Evolutionary conservation across 2,329 filamentous ascomycete genomes (phyloP), one percentile per base, ranked within the genome.

Genomic region (Xylaria sp.): DNA sequence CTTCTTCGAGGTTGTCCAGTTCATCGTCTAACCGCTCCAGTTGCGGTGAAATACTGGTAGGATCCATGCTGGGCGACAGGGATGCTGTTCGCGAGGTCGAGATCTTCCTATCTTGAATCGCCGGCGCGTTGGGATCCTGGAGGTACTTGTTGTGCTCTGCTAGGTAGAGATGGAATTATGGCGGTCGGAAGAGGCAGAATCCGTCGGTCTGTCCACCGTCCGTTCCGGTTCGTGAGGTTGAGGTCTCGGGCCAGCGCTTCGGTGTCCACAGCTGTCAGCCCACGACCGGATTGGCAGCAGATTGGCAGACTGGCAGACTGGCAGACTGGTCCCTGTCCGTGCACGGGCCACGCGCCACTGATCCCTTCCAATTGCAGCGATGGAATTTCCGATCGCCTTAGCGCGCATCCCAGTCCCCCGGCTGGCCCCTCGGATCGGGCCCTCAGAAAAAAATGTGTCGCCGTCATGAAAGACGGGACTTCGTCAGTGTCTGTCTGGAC

Each of bases 1-100:
- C 79, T 34, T 87, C 83, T 69, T 95, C 85, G 43, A 97, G 81
- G 50, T 87, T 83, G 73, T 95, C 90, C 46, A 97, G 83, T 69
- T 92, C 85, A 63, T 84, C 82, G 62, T 91, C 87, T 47, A 97
- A 84, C 70, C 87, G 82, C 65, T 89, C 85, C 46, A 96, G 77
- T 47, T 90, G 82, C 24, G 87, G 83, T 8, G 81, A 74, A 48
- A 94, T 78, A 66, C 89, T 81, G 60, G 74, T 67, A 39, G 75
- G 69, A 51, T 80, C 78, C 78, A 81, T 80, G 11, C 24, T 55
- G 50, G 9, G 29, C 29, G n/a, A n/a, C n/a, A n/a, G n/a, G 16
- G 34, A 20, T 37, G 26, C 22, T 21, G 45, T 41, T 9, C 8
- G 34, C n/a, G 8, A 38, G n/a, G 34, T n/a, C n/a, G n/a, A n/a